Evolutionary conservation across 2,329 filamentous ascomycete species (phyloP).

Genomic region (Scedosporium apiospermum): DNA sequence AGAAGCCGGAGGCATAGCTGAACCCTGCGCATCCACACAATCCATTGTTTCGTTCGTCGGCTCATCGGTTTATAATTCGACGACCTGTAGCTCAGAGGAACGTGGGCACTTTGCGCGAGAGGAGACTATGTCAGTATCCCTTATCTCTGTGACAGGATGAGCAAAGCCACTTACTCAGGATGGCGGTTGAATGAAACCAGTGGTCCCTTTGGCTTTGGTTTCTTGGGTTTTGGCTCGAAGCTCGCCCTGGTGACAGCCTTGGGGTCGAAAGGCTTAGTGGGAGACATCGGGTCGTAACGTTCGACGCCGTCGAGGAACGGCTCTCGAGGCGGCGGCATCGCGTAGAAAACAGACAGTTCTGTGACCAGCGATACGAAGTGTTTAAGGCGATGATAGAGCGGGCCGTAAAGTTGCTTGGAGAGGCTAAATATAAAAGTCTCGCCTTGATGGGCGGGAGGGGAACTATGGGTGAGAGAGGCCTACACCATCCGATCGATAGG

Average conservation of each 20-base stretch:
- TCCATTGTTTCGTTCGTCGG: conserved; percentile 56
- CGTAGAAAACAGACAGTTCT: not conserved
- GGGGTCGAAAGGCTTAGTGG: conserved; percentile 63
- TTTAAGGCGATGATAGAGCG: too few species aligned
- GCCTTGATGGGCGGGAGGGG: too few species aligned
- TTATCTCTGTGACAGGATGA: not conserved
- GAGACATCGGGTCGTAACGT: conserved; percentile 23
- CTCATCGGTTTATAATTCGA: conserved; percentile 57
- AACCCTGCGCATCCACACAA: conserved; percentile 58
- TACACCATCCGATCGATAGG: too few species aligned
- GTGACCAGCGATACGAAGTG: too few species aligned
- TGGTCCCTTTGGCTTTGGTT: conserved; percentile 62
- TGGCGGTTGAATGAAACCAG: conserved; percentile 76
- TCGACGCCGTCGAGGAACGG: not conserved
- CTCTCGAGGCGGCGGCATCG: not conserved
- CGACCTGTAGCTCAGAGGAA: conserved; percentile 53
- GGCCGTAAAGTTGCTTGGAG: too few species aligned
- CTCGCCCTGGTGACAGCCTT: conserved; percentile 77
- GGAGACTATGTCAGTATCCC: not conserved
- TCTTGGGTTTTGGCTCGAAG: conserved; percentile 52
- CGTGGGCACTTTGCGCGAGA: conserved; percentile 39
- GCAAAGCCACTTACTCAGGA: conserved; percentile 58
- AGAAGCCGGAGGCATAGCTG: conserved; percentile 61
- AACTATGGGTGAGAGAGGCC: too few species aligned
- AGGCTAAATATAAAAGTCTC: too few species aligned